Evolutionary conservation across 768 basidiomycete genomes (phyloP), one percentile per base, ranked within the genome.

Genomic region (Boletus bicolor): DNA sequence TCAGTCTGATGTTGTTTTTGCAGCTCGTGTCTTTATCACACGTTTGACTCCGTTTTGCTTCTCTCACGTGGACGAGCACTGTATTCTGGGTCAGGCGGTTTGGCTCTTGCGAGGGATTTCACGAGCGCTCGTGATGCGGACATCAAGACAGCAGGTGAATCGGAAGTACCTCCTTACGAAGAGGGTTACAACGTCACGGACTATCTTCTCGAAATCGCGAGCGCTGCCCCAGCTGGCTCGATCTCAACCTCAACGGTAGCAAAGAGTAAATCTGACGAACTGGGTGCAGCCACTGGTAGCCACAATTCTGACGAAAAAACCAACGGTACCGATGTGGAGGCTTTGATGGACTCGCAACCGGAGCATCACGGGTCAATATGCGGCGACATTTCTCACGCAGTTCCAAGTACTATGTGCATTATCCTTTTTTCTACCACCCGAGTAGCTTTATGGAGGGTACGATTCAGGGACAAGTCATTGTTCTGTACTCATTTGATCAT

Each of bases 161-260:
- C 70, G 39, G 69, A 71, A 42, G 72, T 80, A 4, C 75, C 73
- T 7, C 73, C 79, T 10, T 92, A 85, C 64, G 87, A 82, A 8
- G 78, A 84, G 47, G 93, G 91, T 0, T 94, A 95, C 74, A 97
- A 97, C 63, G 82, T 95, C 17, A 93, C 95, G 0, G 95, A 98
- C 68, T 91, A 95, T 64, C 79, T 97, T 11, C 78, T 98, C 21
- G 94, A 97, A 61, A 80, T 98, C 49, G 93, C 93, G 1, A 87
- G 83, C 63, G 82, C 83, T 47, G 78, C 83, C 1, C 80, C 83
- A 14, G 72, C 77, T 7, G 70, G 69, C 32, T 68, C 83, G 1
- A 82, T 19, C 24, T 53, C 51, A 19, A 83, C 75, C 73, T 69
- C 53, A 46, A 63, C 24, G 36, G 37, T 26, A 36, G 36, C 46